Evolutionary conservation across 176 grass and related monocot genomes (phyloP).

Genomic region (Tillandsia leiboldiana): DNA sequence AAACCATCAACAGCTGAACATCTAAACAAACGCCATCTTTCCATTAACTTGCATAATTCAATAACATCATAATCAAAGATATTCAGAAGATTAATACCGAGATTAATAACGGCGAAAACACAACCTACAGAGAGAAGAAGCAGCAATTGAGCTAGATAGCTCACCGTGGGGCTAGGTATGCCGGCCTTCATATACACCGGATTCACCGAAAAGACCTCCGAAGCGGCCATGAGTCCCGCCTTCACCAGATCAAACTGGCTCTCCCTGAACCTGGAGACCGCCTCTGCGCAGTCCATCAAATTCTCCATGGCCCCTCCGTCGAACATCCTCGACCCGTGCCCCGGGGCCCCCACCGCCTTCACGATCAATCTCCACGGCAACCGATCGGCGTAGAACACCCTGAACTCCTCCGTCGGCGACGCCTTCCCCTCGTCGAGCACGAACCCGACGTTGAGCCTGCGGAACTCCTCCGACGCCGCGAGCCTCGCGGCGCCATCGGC

Average conservation of each 20-base stretch:
- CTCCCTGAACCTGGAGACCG: constrained; percentile 49
- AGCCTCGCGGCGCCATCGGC: constrained; percentile 46
- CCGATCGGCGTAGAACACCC: constrained; percentile 79
- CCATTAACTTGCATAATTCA: too few species aligned
- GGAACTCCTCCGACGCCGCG: constrained; percentile 50
- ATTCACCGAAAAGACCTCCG: constrained; percentile 69
- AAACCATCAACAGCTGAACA: too few species aligned
- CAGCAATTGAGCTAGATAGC: constrained; percentile 3
- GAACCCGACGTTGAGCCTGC: constrained; percentile 57
- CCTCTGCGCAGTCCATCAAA: constrained; percentile 62
- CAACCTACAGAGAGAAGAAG: neutral
- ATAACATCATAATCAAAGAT: too few species aligned
- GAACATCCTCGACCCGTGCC: constrained; percentile 71
- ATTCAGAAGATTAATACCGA: too few species aligned
- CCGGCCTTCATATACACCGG: constrained; percentile 82
- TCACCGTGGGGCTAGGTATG: constrained; percentile 62
- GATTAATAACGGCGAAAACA: too few species aligned
- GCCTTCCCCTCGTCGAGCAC: constrained; percentile 90
- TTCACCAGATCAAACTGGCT: constrained; percentile 56
- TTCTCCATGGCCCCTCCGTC: constrained; percentile 64
- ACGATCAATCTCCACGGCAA: constrained; percentile 55
- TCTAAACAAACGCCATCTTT: too few species aligned
- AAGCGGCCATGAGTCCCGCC: constrained; percentile 33
- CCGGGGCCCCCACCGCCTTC: constrained; percentile 45
- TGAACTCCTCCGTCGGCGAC: constrained; percentile 56